Evolutionary conservation across 768 basidiomycete genomes (phyloP).

Genomic region (Tylopilus sp.): DNA sequence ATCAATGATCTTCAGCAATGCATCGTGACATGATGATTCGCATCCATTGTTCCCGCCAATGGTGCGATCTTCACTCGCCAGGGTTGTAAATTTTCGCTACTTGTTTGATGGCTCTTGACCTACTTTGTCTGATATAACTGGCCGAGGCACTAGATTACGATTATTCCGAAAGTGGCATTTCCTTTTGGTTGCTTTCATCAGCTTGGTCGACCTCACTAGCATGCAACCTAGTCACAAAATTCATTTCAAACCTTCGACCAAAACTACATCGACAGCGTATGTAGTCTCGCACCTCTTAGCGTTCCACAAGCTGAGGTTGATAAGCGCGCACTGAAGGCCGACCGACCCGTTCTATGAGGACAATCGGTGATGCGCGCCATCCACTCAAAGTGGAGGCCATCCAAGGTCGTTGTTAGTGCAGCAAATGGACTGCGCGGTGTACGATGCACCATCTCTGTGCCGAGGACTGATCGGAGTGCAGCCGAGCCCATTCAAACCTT

Average conservation of each 20-base stretch:
- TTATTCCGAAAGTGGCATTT: too few species aligned
- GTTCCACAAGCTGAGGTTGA: too few species aligned
- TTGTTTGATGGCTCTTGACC: too few species aligned
- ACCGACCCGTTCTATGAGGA: constrained; percentile 12
- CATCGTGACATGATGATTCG: background rate
- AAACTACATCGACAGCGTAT: background rate
- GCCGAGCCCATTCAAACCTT: background rate
- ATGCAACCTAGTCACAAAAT: too few species aligned
- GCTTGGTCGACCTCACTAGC: background rate
- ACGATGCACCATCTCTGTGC: background rate
- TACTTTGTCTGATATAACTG: too few species aligned
- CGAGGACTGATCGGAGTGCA: constrained; percentile 4
- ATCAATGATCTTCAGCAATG: background rate
- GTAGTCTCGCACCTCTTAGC: background rate
- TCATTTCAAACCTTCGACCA: background rate
- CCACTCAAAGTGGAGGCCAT: background rate
- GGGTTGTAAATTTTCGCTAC: background rate
- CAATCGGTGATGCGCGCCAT: background rate
- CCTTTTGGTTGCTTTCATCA: too few species aligned
- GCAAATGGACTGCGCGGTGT: background rate
- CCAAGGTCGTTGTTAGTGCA: background rate
- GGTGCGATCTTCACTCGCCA: background rate
- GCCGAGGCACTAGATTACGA: too few species aligned
- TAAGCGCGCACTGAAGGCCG: constrained; percentile 1
- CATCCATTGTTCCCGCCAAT: background rate